Base-by-base conservation (phyloP, 23 red algal species). In the Agarophyton chilense region DNA sequence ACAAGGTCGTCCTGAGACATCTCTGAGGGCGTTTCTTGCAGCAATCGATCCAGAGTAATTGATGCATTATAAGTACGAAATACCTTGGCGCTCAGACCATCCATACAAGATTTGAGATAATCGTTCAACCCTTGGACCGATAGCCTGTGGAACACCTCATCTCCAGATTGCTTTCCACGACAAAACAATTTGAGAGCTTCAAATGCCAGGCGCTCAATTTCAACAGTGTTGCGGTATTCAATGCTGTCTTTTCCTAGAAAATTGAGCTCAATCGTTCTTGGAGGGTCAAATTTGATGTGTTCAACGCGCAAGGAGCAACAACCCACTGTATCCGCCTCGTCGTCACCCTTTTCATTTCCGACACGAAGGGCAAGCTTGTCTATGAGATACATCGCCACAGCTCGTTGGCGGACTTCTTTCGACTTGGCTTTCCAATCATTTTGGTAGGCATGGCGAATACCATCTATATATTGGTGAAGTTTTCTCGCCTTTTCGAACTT, bases 1-100 rank as follows among this genome's bases (percentile, higher is more conserved):
- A 96, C 62, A 12, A 87, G 79, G 19, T 87, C 76, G 55, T 83
- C 85, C 29, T 86, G 56, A 16, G 63, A 77, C 50, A 58, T 65
- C 18, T 50, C 65, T 17, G 52, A 12, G 9, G 61, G 44, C 26
- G 52, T 62, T 32, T 82, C 58, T 50, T 81, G 44, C 13, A 98
- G 52, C 28, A 98, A 56, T 4, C 52, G 57, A 82, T 95, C 97
- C 54, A 99, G 46, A 10, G 97, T 99, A 34, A 89, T 67, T 33
- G 93, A 96, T 10, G 97, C 97, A 78, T 99, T 99, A 72, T 94
- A 99, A 13, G 97, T 99, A 75, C 97, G 97, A 87, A 99, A 99
- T 38, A 99, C 97, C 55, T 99, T 99, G 1, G 97, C 97, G 31
- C 89, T 93, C 24, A 99, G 72, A 57, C 97, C 97, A 53, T 92